Conservation (phyloP, 1,284 basidiomycete genomes). For the Boletellus deceptivus region DNA sequence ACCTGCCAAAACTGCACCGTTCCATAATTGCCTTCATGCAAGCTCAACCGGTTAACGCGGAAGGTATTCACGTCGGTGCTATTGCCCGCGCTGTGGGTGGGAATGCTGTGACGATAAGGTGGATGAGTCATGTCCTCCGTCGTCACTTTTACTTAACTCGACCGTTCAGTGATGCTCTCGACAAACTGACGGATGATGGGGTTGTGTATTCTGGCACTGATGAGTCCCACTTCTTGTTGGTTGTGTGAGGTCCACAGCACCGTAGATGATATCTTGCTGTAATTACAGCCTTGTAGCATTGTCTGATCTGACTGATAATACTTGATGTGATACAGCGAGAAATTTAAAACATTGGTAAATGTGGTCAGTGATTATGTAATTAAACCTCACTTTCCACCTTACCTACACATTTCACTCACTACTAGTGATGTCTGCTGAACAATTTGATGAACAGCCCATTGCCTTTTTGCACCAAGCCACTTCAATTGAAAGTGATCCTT, state of each 20-base stretch:
- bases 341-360: constrained; percentile 5
- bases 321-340: background rate
- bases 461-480: background rate
- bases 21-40: constrained; percentile 63
- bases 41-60: constrained; percentile 41
- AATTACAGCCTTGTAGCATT: background rate
- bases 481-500: background rate
- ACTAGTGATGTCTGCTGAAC: constrained; percentile 14
- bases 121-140: constrained; percentile 13
- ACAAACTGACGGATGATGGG: constrained; percentile 67
- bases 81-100: constrained; percentile 53
- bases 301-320: background rate
- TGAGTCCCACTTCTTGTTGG: constrained; percentile 54
- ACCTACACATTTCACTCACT: background rate
- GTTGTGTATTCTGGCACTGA: constrained; percentile 67
- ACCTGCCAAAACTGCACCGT: constrained; percentile 62
- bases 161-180: constrained; percentile 56
- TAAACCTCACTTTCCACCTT: too few species aligned
- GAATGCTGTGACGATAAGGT: constrained; percentile 51
- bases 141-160: background rate
- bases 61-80: constrained; percentile 62
- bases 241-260: background rate
- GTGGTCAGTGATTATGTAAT: too few species aligned
- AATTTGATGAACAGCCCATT: constrained; percentile 3
- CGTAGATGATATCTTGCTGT: constrained; percentile 4